These are phyloP conservation scores for Stentor coeruleus DNA, from an alignment of 73 alveolate genomes.

Conservation along the genomic window DNA sequence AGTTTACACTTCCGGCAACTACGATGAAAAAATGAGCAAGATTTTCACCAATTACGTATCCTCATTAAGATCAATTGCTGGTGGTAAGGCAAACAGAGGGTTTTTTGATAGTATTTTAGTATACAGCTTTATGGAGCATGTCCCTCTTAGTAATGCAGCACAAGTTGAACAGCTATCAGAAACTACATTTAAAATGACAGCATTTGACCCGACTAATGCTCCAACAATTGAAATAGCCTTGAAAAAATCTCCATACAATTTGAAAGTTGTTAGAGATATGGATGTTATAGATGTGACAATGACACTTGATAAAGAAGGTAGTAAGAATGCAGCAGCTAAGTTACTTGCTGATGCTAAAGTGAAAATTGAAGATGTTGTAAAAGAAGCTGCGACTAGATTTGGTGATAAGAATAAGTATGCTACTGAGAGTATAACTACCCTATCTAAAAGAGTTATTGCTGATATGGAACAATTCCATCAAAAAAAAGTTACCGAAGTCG, in stretches of 20 bases:
- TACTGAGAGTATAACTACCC: not conserved
- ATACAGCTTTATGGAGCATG: constrained; percentile 7
- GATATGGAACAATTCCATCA: not conserved
- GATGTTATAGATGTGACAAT: not conserved
- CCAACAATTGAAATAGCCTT: not conserved
- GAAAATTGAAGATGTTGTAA: not conserved
- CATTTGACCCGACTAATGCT: constrained; percentile 9
- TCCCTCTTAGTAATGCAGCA: constrained; percentile 16
- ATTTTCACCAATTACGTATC: not conserved
- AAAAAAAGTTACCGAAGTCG: not conserved
- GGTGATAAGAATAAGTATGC: not conserved
- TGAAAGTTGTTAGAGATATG: not conserved
- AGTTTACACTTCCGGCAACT: not conserved
- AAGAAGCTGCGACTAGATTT: not conserved
- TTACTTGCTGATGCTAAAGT: not conserved
- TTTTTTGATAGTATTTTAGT: not conserved
- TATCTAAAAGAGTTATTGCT: no score
- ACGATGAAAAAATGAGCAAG: not conserved
- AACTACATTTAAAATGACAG: not conserved
- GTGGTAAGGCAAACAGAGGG: not conserved
- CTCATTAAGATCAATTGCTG: not conserved
- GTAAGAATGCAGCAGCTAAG: not conserved
- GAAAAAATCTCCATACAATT: not conserved
- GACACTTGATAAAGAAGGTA: not conserved
- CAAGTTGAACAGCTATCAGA: not conserved